These are phyloP conservation scores for Pleodorina starrii DNA, from an alignment of 139 green algal genomes.

Conservation along the genomic window DNA sequence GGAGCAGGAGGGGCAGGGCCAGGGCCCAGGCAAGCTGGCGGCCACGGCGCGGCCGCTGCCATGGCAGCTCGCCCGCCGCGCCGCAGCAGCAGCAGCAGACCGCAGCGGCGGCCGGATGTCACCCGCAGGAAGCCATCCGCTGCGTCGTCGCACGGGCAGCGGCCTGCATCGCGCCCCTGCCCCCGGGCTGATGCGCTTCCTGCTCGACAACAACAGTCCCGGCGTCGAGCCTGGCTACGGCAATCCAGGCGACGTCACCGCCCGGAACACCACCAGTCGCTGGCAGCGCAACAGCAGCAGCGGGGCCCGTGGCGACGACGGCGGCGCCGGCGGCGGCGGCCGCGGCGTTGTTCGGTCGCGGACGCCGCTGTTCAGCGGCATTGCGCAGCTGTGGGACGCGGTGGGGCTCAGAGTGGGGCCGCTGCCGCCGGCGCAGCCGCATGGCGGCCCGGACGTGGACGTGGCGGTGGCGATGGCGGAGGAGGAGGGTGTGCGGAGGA, in stretches of 20 bases:
- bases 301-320: neutral
- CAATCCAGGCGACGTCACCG: neutral
- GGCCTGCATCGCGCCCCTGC: neutral
- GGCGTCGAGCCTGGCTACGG: neutral
- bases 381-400: conserved; percentile 7
- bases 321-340: neutral
- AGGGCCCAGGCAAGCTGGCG: neutral
- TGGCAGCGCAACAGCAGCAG: neutral
- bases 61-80: neutral
- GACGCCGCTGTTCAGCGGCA: neutral
- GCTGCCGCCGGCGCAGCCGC: neutral
- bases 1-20: too few species aligned
- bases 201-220: neutral
- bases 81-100: neutral
- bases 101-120: too few species aligned
- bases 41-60: neutral
- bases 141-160: too few species aligned
- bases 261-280: too few species aligned
- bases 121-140: too few species aligned
- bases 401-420: neutral
- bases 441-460: neutral
- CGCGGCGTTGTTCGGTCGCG: neutral
- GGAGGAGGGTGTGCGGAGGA: too few species aligned
- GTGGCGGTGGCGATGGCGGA: neutral
- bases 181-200: conserved; percentile 8